Conservation (phyloP, 345 rosid genomes). For the Murraya paniculata region DNA sequence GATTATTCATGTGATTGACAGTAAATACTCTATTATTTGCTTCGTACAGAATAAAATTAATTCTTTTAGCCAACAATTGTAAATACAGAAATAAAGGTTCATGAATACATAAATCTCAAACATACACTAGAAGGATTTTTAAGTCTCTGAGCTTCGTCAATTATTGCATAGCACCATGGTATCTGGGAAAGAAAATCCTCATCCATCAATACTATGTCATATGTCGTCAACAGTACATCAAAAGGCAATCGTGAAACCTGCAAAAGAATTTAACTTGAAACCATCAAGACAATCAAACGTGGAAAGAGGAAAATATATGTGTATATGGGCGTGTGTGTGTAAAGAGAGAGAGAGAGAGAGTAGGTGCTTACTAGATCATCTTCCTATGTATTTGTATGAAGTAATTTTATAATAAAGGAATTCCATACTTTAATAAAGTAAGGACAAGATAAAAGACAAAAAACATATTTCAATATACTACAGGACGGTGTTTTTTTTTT, state of each 20-base stretch:
- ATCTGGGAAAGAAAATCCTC: constrained; percentile 82
- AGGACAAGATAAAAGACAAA: too few species aligned
- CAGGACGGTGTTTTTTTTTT: too few species aligned
- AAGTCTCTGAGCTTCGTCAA: constrained; percentile 94
- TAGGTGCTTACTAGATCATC: too few species aligned
- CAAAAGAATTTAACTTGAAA: constrained; percentile 18
- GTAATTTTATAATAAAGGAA: too few species aligned
- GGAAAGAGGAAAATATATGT: background rate
- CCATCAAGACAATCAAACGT: background rate
- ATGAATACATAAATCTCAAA: constrained; percentile 3
- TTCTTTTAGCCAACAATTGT: background rate
- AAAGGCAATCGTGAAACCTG: constrained; percentile 60
- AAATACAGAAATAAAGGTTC: background rate
- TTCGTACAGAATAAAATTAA: background rate
- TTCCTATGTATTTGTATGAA: too few species aligned
- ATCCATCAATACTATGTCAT: constrained; percentile 71
- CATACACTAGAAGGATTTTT: constrained; percentile 89
- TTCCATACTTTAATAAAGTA: too few species aligned
- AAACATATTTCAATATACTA: too few species aligned
- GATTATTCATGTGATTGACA: background rate
- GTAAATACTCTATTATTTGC: background rate
- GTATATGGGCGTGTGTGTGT: too few species aligned
- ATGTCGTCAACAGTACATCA: constrained; percentile 81
- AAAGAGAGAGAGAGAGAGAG: too few species aligned
- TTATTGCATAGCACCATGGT: constrained; percentile 70